A percentile compares a stretch with the other conserved stretches of the same genome.
Evolutionary conservation across 2,329 filamentous ascomycete species (phyloP).

Genomic region (Fusarium avenaceum): DNA sequence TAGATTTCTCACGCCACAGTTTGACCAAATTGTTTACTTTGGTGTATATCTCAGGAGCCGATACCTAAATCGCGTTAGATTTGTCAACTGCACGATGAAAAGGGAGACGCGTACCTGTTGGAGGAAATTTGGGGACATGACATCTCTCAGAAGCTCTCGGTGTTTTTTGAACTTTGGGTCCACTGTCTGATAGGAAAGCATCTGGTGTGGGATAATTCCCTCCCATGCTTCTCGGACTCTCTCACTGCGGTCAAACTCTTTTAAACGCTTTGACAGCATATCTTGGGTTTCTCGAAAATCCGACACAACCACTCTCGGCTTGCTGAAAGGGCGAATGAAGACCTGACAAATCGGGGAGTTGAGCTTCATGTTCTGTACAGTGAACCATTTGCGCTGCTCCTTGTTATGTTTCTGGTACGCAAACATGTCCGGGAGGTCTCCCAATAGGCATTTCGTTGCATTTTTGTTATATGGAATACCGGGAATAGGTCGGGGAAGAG

Average conservation of each 20-base stretch:
- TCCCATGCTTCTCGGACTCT: neutral
- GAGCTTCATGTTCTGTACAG: neutral
- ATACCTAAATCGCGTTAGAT: neutral
- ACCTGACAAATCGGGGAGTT: neutral
- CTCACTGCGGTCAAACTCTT: neutral
- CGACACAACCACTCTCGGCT: neutral
- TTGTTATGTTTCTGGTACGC: neutral
- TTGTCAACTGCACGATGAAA: no score
- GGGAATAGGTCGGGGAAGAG: neutral
- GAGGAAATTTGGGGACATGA: slow-evolving; percentile 3
- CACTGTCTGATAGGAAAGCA: neutral
- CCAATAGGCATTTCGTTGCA: neutral
- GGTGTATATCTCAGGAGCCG: neutral
- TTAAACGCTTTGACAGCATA: neutral
- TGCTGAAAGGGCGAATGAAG: neutral
- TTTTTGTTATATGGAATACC: neutral
- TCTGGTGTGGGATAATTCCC: neutral
- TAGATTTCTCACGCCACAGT: neutral
- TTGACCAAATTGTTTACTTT: neutral
- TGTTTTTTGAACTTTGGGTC: neutral
- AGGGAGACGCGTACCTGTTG: neutral
- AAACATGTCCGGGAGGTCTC: neutral
- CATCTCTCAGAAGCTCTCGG: neutral
- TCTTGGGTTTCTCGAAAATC: neutral
- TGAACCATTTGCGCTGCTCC: neutral